Evolutionary conservation across 2,329 filamentous ascomycete species (phyloP), one percentile per base, ranked within the genome.

Genomic region (Teratosphaeria pseudoeucalypti): DNA sequence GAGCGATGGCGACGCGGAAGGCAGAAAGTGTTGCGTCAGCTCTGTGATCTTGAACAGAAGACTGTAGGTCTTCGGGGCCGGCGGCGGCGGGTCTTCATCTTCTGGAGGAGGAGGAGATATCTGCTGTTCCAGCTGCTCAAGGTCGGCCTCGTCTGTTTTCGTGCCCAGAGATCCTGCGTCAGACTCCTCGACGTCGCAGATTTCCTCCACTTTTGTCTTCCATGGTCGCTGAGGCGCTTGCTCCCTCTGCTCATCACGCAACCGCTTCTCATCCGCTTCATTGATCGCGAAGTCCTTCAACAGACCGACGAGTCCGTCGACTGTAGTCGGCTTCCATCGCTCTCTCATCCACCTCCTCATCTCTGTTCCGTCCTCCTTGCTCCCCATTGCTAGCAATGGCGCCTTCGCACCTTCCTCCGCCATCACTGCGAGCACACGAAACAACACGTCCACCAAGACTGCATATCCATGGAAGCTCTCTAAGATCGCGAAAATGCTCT

Each of bases 391-490:
- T 5, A 76, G 72, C 56, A 77, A 71, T 11, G 80, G 78, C 34
- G 75, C 75, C 63, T 84, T 87, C 11, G 86, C 83, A 3, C 90
- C 90, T 74, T 96, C 90, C 57, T 90, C 85, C 11, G 94, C 90
- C 59, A 97, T 84, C 61, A 90, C 89, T 58, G 85, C 86, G 5
- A 99, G 76, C 0, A 95, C 90, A 1, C 83, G 78, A 71, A 97
- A 99, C 6, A 99, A 78, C 54, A 86, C 82, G 70, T 96, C 90
- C 0, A 95, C 92, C 59, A 99, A 85, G 19, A 82, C 76, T 0
- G 90, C 86, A 71, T 99, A 97, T 1, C 94, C 94, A 68, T 99
- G 94, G 67, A 94, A 99, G 68, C 90, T 89, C 65, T 96, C 91
- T n/a, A 99, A 77, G 0, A 92, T 90, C 0, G 89, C 88, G 72